Conservation (phyloP, 2,329 filamentous ascomycete species). For the Ustulina deusta region DNA sequence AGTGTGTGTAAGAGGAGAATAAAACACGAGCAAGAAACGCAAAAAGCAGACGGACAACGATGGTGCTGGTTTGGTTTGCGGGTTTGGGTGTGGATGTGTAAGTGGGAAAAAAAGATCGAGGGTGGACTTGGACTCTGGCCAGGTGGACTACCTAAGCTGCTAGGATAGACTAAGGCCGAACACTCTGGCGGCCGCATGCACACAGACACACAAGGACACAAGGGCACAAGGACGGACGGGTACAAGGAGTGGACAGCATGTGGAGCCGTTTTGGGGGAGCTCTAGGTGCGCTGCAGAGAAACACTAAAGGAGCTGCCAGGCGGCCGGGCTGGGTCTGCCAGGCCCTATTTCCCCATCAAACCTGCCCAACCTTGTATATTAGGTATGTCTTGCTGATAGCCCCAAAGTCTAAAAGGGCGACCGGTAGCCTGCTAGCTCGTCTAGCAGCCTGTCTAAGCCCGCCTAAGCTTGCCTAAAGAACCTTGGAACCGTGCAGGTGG, state of each 20-base stretch:
- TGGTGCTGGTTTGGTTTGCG: slow-evolving; percentile 53
- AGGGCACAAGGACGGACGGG: slow-evolving; percentile 4
- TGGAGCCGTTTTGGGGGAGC: slow-evolving; percentile 19
- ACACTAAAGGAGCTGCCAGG: slow-evolving; percentile 3
- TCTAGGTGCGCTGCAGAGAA: not conserved
- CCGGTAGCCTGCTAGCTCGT: slow-evolving; percentile 7
- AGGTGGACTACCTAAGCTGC: slow-evolving; percentile 37
- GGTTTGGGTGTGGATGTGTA: slow-evolving; percentile 49
- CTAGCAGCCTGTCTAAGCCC: not conserved
- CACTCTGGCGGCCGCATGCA: slow-evolving; percentile 21
- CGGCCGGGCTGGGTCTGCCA: too few species aligned
- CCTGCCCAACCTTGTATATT: slow-evolving; percentile 10
- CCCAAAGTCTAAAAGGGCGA: slow-evolving; percentile 32
- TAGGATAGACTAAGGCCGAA: slow-evolving; percentile 30
- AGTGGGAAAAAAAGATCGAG: slow-evolving; percentile 49
- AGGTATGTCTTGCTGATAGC: slow-evolving; percentile 19
- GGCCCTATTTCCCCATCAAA: slow-evolving; percentile 19
- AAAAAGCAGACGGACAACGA: slow-evolving; percentile 53
- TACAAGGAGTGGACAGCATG: slow-evolving; percentile 14
- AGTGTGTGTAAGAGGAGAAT: slow-evolving; percentile 54
- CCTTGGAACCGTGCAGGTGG: slow-evolving; percentile 17
- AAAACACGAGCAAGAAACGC: slow-evolving; percentile 54
- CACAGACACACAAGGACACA: not conserved
- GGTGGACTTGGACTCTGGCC: slow-evolving; percentile 45
- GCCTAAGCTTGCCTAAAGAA: slow-evolving; percentile 14